Evolutionary conservation across 2,329 filamentous ascomycete species (phyloP).

Genomic region (Claviceps sp.): DNA sequence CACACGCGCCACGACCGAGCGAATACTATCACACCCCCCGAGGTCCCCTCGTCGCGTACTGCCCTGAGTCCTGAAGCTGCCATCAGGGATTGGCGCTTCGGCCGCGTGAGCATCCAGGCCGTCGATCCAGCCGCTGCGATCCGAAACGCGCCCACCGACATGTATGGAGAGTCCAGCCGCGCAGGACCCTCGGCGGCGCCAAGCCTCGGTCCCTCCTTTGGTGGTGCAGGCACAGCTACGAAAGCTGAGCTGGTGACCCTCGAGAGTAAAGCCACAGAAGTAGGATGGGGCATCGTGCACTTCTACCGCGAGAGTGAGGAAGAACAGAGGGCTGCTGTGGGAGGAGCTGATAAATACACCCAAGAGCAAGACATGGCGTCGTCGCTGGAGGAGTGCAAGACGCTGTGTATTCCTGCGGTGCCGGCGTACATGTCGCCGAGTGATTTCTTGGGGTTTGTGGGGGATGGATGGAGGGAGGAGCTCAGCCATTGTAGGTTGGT

Average conservation of each 20-base stretch:
- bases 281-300: constrained; percentile 88
- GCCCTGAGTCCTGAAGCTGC: constrained; percentile 36
- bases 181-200: constrained; percentile 35
- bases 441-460: constrained; percentile 84
- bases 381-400: constrained; percentile 58
- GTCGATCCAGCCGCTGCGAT: constrained; percentile 47
- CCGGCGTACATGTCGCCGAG: constrained; percentile 86
- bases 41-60: constrained; percentile 26
- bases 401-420: constrained; percentile 84
- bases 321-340: constrained; percentile 46
- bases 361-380: constrained; percentile 14
- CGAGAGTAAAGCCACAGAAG: constrained; percentile 57
- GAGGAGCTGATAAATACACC: constrained; percentile 10
- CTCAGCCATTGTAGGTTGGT: constrained; percentile 94
- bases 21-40: constrained; percentile 21
- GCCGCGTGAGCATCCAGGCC: constrained; percentile 63
- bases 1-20: constrained; percentile 27
- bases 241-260: constrained; percentile 69
- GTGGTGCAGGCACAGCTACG: constrained; percentile 57
- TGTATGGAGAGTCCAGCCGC: constrained; percentile 25
- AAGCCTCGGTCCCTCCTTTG: constrained; percentile 40
- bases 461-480: constrained; percentile 70
- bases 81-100: constrained; percentile 66
- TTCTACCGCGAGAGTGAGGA: constrained; percentile 74
- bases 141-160: constrained; percentile 9